phyloP scores from a whole-genome alignment of 2,329 filamentous ascomycete species.

The Fusarium bactridioides region DNA sequence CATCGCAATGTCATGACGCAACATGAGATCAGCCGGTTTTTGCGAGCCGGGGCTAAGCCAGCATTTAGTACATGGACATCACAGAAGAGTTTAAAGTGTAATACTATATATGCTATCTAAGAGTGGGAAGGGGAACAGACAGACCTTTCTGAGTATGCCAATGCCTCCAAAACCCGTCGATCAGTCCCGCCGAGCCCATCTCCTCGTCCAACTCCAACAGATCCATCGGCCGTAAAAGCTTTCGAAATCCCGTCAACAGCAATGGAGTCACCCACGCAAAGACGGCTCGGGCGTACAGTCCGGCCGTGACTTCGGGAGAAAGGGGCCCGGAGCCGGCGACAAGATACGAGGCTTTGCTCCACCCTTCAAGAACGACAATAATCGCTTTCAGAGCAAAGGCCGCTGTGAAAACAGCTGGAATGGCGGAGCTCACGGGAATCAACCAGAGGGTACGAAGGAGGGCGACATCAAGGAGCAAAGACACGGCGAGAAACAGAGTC shows the following conservation, averaged over 20 bases:
- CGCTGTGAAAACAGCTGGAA: conserved; percentile 47
- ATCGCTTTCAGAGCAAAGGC: conserved; percentile 48
- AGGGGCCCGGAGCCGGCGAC: conserved; percentile 38
- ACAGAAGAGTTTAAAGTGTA: conserved; percentile 9
- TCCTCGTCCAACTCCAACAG: conserved; percentile 47
- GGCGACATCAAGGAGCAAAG: conserved; percentile 46
- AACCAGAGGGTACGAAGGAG: conserved; percentile 49
- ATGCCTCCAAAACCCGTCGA: conserved; percentile 42
- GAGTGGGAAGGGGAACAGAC: not conserved
- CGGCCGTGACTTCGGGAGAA: conserved; percentile 50
- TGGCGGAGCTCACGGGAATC: conserved; percentile 30
- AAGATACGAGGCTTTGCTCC: conserved; percentile 48
- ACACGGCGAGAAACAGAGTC: conserved; percentile 46
- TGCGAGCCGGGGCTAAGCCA: conserved; percentile 20
- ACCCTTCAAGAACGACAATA: conserved; percentile 49
- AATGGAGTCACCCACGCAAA: conserved; percentile 52
- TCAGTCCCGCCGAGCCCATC: conserved; percentile 44
- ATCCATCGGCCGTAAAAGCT: conserved; percentile 46
- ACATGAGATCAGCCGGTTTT: conserved; percentile 40
- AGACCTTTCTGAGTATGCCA: conserved; percentile 42
- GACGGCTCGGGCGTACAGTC: conserved; percentile 49
- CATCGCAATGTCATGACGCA: conserved; percentile 42
- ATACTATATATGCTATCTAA: conserved; percentile 22
- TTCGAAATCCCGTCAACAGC: conserved; percentile 47
- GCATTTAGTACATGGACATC: conserved; percentile 33